Evolutionary conservation across 352 stramenopile species (phyloP).

Genomic region (Peronospora destructor): DNA sequence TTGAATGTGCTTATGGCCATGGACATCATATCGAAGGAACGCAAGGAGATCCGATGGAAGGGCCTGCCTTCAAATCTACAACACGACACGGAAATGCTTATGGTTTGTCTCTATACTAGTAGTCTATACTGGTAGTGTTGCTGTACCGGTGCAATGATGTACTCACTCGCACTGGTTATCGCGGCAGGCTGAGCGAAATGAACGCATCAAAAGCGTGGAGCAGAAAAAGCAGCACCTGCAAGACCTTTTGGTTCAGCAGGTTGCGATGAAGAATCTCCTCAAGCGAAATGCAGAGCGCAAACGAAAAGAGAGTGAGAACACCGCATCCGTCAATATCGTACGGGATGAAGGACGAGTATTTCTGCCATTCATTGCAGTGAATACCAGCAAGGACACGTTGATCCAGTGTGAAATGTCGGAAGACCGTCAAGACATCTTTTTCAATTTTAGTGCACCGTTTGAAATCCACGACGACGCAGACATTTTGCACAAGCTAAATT

Average conservation of each 20-base stretch:
- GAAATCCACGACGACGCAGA: slow-evolving; percentile 97
- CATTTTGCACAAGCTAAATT: slow-evolving; percentile 90
- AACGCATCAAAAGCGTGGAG: slow-evolving; percentile 74
- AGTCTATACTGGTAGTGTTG: background rate
- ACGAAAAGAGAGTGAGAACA: slow-evolving; percentile 38
- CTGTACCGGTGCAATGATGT: background rate
- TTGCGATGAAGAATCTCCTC: slow-evolving; percentile 92
- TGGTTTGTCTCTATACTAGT: slow-evolving; percentile 35
- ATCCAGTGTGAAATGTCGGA: slow-evolving; percentile 96
- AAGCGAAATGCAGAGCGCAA: slow-evolving; percentile 78
- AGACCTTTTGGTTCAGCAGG: slow-evolving; percentile 91
- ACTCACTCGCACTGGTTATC: slow-evolving; percentile 5
- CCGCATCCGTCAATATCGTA: slow-evolving; percentile 18
- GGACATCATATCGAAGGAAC: slow-evolving; percentile 97
- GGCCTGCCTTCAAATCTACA: slow-evolving; percentile 73
- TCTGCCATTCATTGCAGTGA: slow-evolving; percentile 96
- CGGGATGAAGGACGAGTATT: slow-evolving; percentile 85
- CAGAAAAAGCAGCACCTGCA: slow-evolving; percentile 88
- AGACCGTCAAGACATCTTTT: slow-evolving; percentile 93
- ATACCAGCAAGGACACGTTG: slow-evolving; percentile 89
- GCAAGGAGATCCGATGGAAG: slow-evolving; percentile 89
- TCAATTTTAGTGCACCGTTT: slow-evolving; percentile 95
- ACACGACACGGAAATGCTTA: slow-evolving; percentile 83
- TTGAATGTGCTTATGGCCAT: slow-evolving; percentile 97
- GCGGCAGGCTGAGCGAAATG: slow-evolving; percentile 56